A percentile compares a stretch with the other conserved stretches of the same genome.
Conservation (phyloP, 306 rosid genomes). For the Quercus rubra region DNA sequence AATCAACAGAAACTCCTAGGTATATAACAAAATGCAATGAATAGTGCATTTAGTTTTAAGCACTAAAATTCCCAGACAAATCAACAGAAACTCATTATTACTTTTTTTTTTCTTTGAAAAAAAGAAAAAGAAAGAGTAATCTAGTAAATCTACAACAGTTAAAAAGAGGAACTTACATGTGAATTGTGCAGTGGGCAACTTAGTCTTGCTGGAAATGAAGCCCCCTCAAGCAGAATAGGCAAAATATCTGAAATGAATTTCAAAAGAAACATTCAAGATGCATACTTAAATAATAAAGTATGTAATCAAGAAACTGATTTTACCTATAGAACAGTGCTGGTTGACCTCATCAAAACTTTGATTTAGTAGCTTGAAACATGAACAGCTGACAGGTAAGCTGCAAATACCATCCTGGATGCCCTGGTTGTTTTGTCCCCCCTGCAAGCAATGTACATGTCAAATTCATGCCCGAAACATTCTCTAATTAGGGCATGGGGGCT, state of each 20-base stretch:
- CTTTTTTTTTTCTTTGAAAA: too few species aligned
- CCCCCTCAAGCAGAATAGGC: slow-evolving; percentile 53
- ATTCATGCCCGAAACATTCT: background rate
- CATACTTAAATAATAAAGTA: background rate
- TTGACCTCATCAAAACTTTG: slow-evolving; percentile 34
- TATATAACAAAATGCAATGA: background rate
- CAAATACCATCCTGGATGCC: slow-evolving; percentile 41
- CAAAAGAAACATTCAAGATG: background rate
- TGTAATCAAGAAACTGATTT: slow-evolving; percentile 5
- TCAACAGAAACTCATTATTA: slow-evolving; percentile 12
- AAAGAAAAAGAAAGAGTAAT: background rate
- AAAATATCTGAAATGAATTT: slow-evolving; percentile 42
- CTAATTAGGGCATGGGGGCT: too few species aligned
- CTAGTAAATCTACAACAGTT: background rate
- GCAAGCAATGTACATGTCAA: slow-evolving; percentile 24
- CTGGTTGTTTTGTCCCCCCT: slow-evolving; percentile 33
- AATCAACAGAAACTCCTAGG: too few species aligned
- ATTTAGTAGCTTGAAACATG: slow-evolving; percentile 36
- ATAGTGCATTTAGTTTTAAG: background rate
- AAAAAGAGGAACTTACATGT: slow-evolving; percentile 42
- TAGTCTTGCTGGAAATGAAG: slow-evolving; percentile 45
- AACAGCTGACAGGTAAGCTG: slow-evolving; percentile 31
- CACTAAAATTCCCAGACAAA: slow-evolving; percentile 7
- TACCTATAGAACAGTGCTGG: slow-evolving; percentile 58
- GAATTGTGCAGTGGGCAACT: slow-evolving; percentile 35